A percentile compares a stretch with the other conserved stretches of the same genome.
Evolutionary conservation across 441 rosid genomes (phyloP).

Genomic region (Pelargonium fulgidum): DNA sequence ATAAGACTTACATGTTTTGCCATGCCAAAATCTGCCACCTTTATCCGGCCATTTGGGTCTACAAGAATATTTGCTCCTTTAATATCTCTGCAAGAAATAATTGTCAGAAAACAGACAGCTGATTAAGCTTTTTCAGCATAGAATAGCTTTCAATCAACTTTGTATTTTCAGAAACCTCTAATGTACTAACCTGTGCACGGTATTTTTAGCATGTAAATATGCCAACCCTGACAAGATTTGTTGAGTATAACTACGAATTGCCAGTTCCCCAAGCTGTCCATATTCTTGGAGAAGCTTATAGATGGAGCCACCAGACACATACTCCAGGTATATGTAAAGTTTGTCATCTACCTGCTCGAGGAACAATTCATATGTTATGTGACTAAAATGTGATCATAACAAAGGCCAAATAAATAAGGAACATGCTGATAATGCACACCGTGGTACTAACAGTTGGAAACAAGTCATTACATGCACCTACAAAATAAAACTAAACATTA

Average conservation of each 20-base stretch:
- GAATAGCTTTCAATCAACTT: slow-evolving; percentile 5
- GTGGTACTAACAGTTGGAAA: neutral
- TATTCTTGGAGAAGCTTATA: slow-evolving; percentile 94
- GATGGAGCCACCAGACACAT: slow-evolving; percentile 95
- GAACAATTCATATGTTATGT: slow-evolving; percentile 15
- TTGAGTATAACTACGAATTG: slow-evolving; percentile 85
- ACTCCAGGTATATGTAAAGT: slow-evolving; percentile 88
- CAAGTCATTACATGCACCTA: neutral
- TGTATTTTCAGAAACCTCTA: slow-evolving; percentile 4
- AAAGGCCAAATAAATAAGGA: neutral
- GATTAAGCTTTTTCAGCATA: neutral
- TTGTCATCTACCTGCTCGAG: slow-evolving; percentile 68
- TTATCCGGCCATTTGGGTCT: slow-evolving; percentile 87
- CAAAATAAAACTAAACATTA: neutral
- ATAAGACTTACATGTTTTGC: slow-evolving; percentile 81
- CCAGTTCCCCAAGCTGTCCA: slow-evolving; percentile 76
- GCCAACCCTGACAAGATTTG: slow-evolving; percentile 92
- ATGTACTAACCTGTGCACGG: slow-evolving; percentile 75
- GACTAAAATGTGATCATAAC: slow-evolving; percentile 4
- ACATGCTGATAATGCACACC: neutral
- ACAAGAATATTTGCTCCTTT: slow-evolving; percentile 98
- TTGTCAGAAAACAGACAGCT: slow-evolving; percentile 10
- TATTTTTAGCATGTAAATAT: slow-evolving; percentile 72
- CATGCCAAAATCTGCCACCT: slow-evolving; percentile 98
- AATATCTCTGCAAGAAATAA: slow-evolving; percentile 58